Conservation (phyloP, 108 stramenopile species). For the Hondaea fermentalgiana region DNA sequence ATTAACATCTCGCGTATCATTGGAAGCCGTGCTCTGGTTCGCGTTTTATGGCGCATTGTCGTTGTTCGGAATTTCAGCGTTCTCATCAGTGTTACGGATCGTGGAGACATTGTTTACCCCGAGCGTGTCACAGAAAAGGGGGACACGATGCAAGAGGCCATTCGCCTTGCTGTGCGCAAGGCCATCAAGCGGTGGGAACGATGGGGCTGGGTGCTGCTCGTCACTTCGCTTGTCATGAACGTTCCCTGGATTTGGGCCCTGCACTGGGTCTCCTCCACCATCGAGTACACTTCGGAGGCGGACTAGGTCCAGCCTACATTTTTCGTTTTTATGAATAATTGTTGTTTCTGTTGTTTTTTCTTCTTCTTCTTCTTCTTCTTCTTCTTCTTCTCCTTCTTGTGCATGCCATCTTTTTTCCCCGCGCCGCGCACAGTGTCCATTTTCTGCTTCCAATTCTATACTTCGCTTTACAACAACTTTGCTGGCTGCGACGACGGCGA, state of each 20-base stretch:
- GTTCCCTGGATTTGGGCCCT: constrained; percentile 9
- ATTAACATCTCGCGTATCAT: neutral
- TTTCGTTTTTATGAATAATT: too few relatives aligned
- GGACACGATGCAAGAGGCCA: neutral
- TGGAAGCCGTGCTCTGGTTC: neutral
- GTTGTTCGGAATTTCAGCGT: neutral
- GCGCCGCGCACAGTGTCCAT: too few relatives aligned
- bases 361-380: too few relatives aligned
- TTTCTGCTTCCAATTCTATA: too few relatives aligned
- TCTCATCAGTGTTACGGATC: neutral
- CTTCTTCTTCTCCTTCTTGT: too few relatives aligned
- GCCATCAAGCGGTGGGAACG: neutral
- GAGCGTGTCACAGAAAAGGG: constrained; percentile 1
- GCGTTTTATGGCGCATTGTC: neutral
- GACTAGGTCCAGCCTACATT: neutral
- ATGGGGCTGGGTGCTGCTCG: neutral
- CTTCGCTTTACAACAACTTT: too few relatives aligned
- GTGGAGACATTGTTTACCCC: neutral
- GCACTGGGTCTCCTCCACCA: neutral
- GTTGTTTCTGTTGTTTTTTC: too few relatives aligned
- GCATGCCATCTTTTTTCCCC: too few relatives aligned
- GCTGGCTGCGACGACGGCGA: too few relatives aligned
- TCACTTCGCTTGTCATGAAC: neutral
- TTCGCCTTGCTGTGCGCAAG: neutral
- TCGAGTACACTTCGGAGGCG: neutral